phyloP scores from a whole-genome alignment of 371 early-diverging fungal genomes.

The Apophysomyces variabilis region DNA sequence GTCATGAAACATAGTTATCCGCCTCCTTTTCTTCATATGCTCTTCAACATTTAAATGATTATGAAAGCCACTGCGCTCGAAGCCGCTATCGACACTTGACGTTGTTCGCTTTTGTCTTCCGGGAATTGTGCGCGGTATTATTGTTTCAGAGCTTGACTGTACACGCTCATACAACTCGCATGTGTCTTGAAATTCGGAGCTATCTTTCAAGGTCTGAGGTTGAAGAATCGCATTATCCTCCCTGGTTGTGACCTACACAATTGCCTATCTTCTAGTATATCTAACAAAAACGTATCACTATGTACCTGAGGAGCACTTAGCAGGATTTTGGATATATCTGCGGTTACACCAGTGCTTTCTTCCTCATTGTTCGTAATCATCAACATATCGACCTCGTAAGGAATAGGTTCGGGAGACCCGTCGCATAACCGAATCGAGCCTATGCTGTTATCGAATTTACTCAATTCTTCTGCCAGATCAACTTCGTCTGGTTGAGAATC shows the following conservation, averaged over 20 bases:
- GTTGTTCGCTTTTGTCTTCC: no score
- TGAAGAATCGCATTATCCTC: no score
- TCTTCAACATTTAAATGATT: background rate
- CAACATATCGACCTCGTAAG: background rate
- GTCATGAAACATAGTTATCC: background rate
- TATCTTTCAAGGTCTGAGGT: no score
- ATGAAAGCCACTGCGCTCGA: no score
- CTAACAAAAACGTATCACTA: background rate
- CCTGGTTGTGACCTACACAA: no score
- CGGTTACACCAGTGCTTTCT: slow-evolving; percentile 19
- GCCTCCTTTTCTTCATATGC: background rate
- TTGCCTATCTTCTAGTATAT: no score
- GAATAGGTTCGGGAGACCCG: background rate
- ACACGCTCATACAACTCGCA: no score
- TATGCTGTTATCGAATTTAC: slow-evolving; percentile 3
- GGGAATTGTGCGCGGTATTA: no score
- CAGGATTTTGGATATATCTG: slow-evolving; percentile 20
- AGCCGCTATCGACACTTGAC: no score
- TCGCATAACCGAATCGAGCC: background rate
- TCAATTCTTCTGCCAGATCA: background rate
- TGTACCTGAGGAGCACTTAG: background rate
- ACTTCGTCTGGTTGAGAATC: background rate
- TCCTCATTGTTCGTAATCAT: background rate
- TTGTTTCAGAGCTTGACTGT: no score
- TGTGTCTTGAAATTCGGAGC: no score